Base-by-base conservation (phyloP, 805 yeast genomes). In the Candida gorgasii region DNA sequence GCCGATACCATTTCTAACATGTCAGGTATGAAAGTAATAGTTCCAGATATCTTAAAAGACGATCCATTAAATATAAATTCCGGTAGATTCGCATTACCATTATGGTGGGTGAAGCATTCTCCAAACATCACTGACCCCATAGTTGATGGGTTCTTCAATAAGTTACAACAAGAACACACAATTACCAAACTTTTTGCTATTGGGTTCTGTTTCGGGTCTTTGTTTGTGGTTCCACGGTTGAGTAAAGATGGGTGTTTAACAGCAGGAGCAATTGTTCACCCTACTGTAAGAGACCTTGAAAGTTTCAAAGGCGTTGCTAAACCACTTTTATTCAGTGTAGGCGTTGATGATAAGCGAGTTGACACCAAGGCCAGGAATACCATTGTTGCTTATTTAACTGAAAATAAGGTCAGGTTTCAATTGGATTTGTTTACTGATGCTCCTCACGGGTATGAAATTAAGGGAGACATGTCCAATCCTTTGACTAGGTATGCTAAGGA, bases 191-290 rank as follows among this genome's bases (percentile, higher is more conserved):
- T 35, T 12, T 28, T 47, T 33, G 47, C 36, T 14, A 43, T 57
- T 49, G 63, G 61, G 2, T 53, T 47, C 52, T 58, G 63, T 37
- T 58, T 47, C 44, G 61, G 61, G 30, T 52, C 55, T 40, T 46
- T 48, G 35, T 58, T 36, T 39, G 54, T 67, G 52, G 47, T 72
- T 16, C 48, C 45, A 20, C 52, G 69, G 6, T 43, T 65, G 34
- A 53, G 60, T 4, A 51, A 55, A 20, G 52, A 43, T 19, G 76
- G 75, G 18, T 34, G 53, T 8, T 73, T 77, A 24, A 76, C 77
- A 46, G 84, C 72, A 12, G 86, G 77, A 52, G 90, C 89, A 8
- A 61, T 80, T 49, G 90, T 89, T 3, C 96, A 89, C 63, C 96
- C 96, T 4, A 80, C 90, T 80, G 44, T 79, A 83, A n/a, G 47